Evolutionary conservation across 495 filamentous ascomycete species (phyloP).

Genomic region (Wilcoxina mikolae): DNA sequence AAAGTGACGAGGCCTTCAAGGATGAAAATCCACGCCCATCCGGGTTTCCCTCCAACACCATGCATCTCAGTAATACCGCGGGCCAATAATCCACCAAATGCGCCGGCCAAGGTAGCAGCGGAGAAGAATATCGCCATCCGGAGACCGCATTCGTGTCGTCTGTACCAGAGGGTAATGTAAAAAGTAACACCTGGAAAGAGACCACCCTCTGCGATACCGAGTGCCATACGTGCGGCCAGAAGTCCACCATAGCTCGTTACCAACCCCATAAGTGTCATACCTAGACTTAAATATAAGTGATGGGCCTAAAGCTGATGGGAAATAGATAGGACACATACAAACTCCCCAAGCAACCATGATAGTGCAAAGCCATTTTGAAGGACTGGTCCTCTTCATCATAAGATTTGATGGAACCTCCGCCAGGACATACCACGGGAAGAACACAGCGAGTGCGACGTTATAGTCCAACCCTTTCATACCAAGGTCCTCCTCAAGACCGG

Average conservation of each 20-base stretch:
- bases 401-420: slow-evolving; percentile 55
- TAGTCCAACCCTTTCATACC: slow-evolving; percentile 45
- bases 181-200: slow-evolving; percentile 57
- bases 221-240: slow-evolving; percentile 41
- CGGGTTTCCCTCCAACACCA: slow-evolving; percentile 34
- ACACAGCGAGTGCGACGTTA: slow-evolving; percentile 49
- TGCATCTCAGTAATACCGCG: slow-evolving; percentile 51
- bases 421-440: slow-evolving; percentile 52
- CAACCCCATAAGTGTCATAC: slow-evolving; percentile 45
- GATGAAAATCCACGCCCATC: slow-evolving; percentile 63
- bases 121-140: slow-evolving; percentile 59
- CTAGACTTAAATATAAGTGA: slow-evolving; percentile 32
- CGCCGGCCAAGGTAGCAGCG: slow-evolving; percentile 34
- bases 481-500: slow-evolving; percentile 42
- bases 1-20: slow-evolving; percentile 44
- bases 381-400: slow-evolving; percentile 48
- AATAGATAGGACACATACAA: slow-evolving; percentile 46
- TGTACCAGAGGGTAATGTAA: slow-evolving; percentile 69
- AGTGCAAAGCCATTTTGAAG: slow-evolving; percentile 44
- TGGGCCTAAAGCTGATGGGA: slow-evolving; percentile 48
- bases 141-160: slow-evolving; percentile 41
- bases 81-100: slow-evolving; percentile 54
- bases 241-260: slow-evolving; percentile 41
- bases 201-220: slow-evolving; percentile 52
- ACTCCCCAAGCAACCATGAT: slow-evolving; percentile 44